Base-by-base conservation (phyloP, 306 rosid genomes). In the Dalbergia cultrata region DNA sequence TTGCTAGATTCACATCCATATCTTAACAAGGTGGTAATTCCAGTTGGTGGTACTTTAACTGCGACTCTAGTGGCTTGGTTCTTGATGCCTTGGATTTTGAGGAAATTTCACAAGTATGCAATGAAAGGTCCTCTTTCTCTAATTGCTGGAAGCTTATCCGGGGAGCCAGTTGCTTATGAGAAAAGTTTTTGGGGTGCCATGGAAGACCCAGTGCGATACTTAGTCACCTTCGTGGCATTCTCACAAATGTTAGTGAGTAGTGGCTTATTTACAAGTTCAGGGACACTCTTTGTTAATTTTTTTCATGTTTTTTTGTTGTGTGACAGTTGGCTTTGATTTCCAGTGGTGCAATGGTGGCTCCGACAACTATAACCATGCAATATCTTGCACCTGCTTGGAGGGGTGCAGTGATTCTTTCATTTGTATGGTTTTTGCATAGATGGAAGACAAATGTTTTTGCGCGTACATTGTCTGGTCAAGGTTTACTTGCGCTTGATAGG, bases 111-210 rank as follows among this genome's bases (percentile, higher is more conserved):
- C 86, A 89, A 72, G 81, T 93, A 93, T 84, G 86, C 91, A 13
- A 67, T 67, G 75, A 91, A 83, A 87, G 83, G 92, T 72, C 87
- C 94, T 3, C 68, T 83, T 72, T 85, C 90, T 56, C 61, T 91
- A 66, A 66, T 90, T 11, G 68, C 93, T 17, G 87, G 87, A 82
- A 80, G 79, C 69, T 4, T 64, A 26, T 72, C 54, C 21, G 75
- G 33, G 63, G 89, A 82, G 75, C 76, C 84, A 17, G 81, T 90
- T 84, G 91, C 97, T 4, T 95, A 91, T 35, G 98, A 93, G 86
- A 89, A 89, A 85, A 91, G 94, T 78, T 78, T 93, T 86, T 95
- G 94, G 98, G 96, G 96, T 86, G 98, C 99, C 72, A 75, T 95
- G 84, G 98, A 95, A 85, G 97, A 90, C 65, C 99, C 98, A 33